Conservation (phyloP, 2,329 filamentous ascomycete genomes). For the Emmonsiellopsis sp. region DNA sequence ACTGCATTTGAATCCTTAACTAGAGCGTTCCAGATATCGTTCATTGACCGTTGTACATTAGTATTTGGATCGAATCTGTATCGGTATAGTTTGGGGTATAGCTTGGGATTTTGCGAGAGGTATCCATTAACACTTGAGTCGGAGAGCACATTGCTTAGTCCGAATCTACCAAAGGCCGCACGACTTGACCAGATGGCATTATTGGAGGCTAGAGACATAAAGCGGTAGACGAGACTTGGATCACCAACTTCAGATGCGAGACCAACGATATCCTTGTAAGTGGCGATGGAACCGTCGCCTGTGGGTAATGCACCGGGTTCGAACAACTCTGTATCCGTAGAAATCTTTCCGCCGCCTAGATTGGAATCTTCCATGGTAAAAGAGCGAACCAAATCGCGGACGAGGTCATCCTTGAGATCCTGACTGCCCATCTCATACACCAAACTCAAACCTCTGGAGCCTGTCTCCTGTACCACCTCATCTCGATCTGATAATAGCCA, state of each 20-base stretch:
- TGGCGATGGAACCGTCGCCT: constrained; percentile 83
- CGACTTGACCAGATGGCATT: constrained; percentile 97
- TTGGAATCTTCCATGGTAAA: constrained; percentile 63
- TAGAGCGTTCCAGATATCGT: constrained; percentile 93
- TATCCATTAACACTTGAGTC: constrained; percentile 64
- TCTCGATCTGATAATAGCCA: constrained; percentile 78
- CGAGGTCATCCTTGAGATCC: constrained; percentile 68
- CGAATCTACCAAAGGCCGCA: constrained; percentile 89
- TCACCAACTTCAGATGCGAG: constrained; percentile 95
- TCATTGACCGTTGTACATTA: constrained; percentile 91
- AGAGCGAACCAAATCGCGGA: constrained; percentile 76
- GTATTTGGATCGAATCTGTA: constrained; percentile 93
- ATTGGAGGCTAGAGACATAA: constrained; percentile 95
- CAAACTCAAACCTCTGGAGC: constrained; percentile 79
- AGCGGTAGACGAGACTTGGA: constrained; percentile 91
- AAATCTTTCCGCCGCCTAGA: constrained; percentile 66
- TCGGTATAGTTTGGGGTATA: constrained; percentile 89
- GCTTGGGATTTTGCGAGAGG: constrained; percentile 73
- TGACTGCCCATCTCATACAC: constrained; percentile 90
- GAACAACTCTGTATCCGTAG: constrained; percentile 85
- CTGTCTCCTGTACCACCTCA: constrained; percentile 91
- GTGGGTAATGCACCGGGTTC: constrained; percentile 85
- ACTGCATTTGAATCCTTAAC: constrained; percentile 76
- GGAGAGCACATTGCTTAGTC: constrained; percentile 82
- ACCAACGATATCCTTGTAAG: constrained; percentile 94